phyloP scores from a whole-genome alignment of 2,329 filamentous ascomycete genomes.

The Epichloe sibirici region DNA sequence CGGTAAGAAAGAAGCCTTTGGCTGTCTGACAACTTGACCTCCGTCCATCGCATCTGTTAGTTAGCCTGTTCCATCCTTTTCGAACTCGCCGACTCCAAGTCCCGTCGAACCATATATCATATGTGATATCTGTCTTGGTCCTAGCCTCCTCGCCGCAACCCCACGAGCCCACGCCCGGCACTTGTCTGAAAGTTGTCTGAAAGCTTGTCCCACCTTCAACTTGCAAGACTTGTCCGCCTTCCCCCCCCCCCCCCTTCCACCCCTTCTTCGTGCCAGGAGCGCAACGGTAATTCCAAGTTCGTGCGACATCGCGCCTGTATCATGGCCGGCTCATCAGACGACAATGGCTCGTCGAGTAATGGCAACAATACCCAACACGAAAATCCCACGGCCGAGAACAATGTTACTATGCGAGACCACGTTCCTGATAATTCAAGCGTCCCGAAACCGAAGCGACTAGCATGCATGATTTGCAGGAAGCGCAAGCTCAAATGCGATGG shows the following conservation, averaged over 20 bases:
- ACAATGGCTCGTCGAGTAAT: constrained; percentile 21
- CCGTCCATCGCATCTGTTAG: background rate
- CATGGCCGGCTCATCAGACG: constrained; percentile 28
- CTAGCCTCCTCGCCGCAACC: background rate
- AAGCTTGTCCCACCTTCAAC: background rate
- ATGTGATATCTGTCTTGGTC: background rate
- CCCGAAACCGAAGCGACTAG: constrained; percentile 81
- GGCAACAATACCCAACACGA: constrained; percentile 17
- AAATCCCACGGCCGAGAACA: constrained; percentile 22
- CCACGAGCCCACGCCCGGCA: constrained; percentile 4
- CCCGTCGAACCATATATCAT: background rate
- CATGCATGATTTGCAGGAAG: constrained; percentile 87
- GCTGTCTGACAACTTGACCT: background rate
- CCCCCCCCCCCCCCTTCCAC: background rate
- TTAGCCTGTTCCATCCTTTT: background rate
- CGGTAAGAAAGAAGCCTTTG: too few species aligned
- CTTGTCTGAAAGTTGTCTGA: background rate
- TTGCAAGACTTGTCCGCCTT: background rate
- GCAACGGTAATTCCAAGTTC: background rate
- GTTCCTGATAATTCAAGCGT: constrained; percentile 42
- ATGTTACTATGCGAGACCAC: constrained; percentile 23
- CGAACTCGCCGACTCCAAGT: background rate
- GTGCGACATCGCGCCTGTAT: background rate
- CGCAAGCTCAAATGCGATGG: constrained; percentile 88
- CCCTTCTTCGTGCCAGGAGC: background rate